Evolutionary conservation across 1,284 basidiomycete genomes (phyloP), one percentile per base, ranked within the genome.

Genomic region (Boletus mariae): DNA sequence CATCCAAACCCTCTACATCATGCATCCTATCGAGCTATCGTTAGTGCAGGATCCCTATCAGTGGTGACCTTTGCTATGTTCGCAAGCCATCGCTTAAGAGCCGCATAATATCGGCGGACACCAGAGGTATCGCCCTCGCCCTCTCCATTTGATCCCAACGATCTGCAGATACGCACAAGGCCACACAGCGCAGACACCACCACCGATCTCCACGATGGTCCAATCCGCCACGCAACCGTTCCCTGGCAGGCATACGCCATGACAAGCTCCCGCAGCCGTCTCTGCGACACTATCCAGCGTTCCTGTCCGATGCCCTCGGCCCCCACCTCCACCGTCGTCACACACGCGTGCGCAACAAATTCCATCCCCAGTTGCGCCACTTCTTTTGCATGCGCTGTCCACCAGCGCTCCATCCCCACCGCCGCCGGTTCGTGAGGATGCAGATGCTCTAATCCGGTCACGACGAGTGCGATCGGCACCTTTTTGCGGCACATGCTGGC

Each of bases 401-500:
- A 56, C 42, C 54, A 55, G 20, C 6, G 8, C 9, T 55, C 45
- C 45, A 49, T 55, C 4, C 40, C 43, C 12, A 13, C 23, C 11
- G 6, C 43, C 7, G 6, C 43, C 5, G 8, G 7, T 5, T 28
- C 32, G 8, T 37, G 26, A 26, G 38, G 11, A 11, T 53, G 17
- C 9, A 46, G 37, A 40, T 46, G 23, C 17, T 40, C 52, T n/a
- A 47, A 15, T 15, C 52, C 52, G 1, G 38, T 54, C 28, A 54
- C 38, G 2, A 54, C 52, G 15, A 54, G 23, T n/a, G 10, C 52
- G 7, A 54, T 43, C 9, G 44, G 44, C 17, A 60, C 57, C 32
- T 49, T 45, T 47, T 43, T 55, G 28, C 47, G 37, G 41, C 60
- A 60, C 12, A 61, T 25, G 0, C 12, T 17, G 9, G 45, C 26